Evolutionary conservation across 148 eudicot species (phyloP).

Genomic region (Selenicereus undatus): DNA sequence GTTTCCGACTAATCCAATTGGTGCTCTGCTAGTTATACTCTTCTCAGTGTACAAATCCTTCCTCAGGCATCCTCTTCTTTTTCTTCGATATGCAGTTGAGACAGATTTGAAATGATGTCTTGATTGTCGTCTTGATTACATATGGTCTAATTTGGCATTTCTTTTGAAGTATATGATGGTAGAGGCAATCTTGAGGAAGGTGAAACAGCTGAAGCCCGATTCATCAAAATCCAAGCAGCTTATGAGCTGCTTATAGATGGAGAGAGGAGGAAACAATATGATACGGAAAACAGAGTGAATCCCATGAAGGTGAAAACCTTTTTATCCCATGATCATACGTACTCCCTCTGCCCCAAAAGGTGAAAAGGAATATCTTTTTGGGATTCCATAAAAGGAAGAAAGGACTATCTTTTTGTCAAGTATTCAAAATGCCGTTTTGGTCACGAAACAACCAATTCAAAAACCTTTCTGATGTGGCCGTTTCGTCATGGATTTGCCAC

Average conservation of each 20-base stretch:
- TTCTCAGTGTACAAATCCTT: background rate
- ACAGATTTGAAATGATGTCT: background rate
- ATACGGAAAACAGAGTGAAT: conserved; percentile 68
- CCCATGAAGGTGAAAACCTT: conserved; percentile 81
- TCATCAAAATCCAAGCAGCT: conserved; percentile 97
- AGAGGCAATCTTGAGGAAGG: conserved; percentile 93
- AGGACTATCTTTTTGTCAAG: no score
- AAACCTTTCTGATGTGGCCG: no score
- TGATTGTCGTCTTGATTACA: background rate
- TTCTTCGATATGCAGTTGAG: background rate
- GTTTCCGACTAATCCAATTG: background rate
- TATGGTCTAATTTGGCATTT: conserved; percentile 18
- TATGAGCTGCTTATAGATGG: conserved; percentile 84
- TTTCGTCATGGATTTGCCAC: no score
- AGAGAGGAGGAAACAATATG: conserved; percentile 75
- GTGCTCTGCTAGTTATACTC: background rate
- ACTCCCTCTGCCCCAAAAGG: no score
- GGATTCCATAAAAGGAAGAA: no score
- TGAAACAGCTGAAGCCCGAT: conserved; percentile 93
- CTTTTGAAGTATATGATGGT: conserved; percentile 74
- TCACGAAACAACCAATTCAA: no score
- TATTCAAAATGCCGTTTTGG: no score
- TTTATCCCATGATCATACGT: no score
- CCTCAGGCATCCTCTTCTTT: background rate
- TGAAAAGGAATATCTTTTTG: no score